Conservation (phyloP, 1,139 yeast genomes). For the Zygoascus meyerae region DNA sequence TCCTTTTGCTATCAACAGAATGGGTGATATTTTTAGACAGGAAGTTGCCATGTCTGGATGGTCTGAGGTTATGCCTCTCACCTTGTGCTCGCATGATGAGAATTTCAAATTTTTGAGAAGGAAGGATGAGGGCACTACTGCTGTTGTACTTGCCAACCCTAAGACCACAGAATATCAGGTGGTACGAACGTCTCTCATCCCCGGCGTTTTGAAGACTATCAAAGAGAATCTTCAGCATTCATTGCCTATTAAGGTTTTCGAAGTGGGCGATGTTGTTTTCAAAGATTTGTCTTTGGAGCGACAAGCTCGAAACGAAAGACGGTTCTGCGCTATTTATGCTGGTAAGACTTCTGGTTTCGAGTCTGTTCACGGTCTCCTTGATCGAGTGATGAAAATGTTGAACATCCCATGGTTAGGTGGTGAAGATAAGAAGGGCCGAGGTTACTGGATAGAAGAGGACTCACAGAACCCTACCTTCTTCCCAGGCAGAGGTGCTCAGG, state of each 20-base stretch:
- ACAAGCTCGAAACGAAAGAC: constrained; percentile 86
- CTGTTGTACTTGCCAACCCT: constrained; percentile 91
- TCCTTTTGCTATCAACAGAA: constrained; percentile 85
- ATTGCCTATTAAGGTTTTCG: constrained; percentile 90
- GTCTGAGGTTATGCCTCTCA: constrained; percentile 92
- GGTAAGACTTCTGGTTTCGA: constrained; percentile 97
- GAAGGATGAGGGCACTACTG: constrained; percentile 66
- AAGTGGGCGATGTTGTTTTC: constrained; percentile 89
- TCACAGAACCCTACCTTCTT: constrained; percentile 58
- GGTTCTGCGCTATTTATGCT: constrained; percentile 90
- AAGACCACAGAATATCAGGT: constrained; percentile 96
- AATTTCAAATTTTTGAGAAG: constrained; percentile 80
- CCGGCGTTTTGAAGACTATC: constrained; percentile 92
- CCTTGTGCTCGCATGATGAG: constrained; percentile 94
- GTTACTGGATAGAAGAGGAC: constrained; percentile 43
- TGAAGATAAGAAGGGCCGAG: constrained; percentile 51
- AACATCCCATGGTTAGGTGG: constrained; percentile 78
- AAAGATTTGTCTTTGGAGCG: constrained; percentile 78
- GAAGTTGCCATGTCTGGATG: constrained; percentile 96
- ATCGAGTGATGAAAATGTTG: constrained; percentile 93
- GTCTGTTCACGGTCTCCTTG: constrained; percentile 86
- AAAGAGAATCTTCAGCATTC: constrained; percentile 95
- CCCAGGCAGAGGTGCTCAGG: constrained; percentile 96
- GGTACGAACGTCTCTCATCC: constrained; percentile 88
- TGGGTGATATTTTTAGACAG: constrained; percentile 81